phyloP scores from a whole-genome alignment of 2,329 filamentous ascomycete genomes.

The Epichloe hybrida region DNA sequence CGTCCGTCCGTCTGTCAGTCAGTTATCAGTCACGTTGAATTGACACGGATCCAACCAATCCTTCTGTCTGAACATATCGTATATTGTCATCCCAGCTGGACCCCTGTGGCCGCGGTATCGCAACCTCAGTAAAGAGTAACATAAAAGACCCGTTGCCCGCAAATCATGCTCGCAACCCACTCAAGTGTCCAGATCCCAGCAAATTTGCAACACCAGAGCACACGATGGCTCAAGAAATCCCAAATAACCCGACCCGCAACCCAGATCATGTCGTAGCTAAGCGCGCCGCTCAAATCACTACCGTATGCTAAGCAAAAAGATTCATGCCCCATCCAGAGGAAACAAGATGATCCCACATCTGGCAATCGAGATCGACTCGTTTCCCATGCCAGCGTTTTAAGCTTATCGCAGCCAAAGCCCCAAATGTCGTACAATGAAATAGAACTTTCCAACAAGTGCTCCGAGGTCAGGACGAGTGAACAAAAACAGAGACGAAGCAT shows the following conservation, averaged over 20 bases:
- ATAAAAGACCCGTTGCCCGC: constrained; percentile 18
- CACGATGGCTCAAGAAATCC: constrained; percentile 19
- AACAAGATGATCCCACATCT: constrained; percentile 8
- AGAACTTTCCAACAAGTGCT: constrained; percentile 12
- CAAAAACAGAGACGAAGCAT: constrained; percentile 11
- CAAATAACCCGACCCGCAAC: constrained; percentile 18
- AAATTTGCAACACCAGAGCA: constrained; percentile 22
- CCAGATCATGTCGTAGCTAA: constrained; percentile 20
- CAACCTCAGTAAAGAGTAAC: constrained; percentile 12
- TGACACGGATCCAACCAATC: too few species aligned
- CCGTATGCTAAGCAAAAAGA: constrained; percentile 15
- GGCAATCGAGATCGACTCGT: constrained; percentile 4
- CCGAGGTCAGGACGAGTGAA: not conserved
- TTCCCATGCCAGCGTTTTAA: constrained; percentile 6
- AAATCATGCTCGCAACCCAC: constrained; percentile 18
- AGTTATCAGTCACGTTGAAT: too few species aligned
- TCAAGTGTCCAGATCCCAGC: constrained; percentile 14
- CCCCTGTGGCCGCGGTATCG: constrained; percentile 17
- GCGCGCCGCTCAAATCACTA: constrained; percentile 14
- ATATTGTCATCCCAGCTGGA: constrained; percentile 24
- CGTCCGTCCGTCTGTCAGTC: not conserved
- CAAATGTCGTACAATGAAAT: constrained; percentile 8
- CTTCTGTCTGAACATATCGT: constrained; percentile 18
- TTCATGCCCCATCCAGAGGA: constrained; percentile 9
- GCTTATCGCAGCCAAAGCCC: not conserved